These are phyloP conservation scores for Aspergillus carbonarius DNA, from an alignment of 2,329 filamentous ascomycete species.

Conservation along the genomic window DNA sequence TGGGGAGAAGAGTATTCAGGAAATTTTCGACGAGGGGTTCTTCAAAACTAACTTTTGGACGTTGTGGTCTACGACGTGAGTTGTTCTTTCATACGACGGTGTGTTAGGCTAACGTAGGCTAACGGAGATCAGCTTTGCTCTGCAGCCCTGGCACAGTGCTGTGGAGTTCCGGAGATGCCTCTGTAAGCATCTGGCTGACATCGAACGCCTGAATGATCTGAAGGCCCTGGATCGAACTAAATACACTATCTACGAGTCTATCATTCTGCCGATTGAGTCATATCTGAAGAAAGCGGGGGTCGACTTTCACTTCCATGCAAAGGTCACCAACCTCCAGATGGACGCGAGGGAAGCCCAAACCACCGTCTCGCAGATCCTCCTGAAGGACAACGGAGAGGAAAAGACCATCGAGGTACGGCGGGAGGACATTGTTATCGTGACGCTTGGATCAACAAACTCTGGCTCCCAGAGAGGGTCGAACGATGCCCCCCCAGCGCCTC, in stretches of 20 bases:
- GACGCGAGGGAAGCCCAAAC: conserved; percentile 24
- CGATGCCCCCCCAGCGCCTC: conserved; percentile 17
- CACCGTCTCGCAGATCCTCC: conserved; percentile 31
- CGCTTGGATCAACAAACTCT: conserved; percentile 41
- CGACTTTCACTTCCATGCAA: conserved; percentile 26
- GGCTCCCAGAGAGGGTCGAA: conserved; percentile 35
- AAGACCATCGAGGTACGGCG: conserved; percentile 26
- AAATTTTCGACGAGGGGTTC: conserved; percentile 23
- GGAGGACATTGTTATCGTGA: conserved; percentile 40
- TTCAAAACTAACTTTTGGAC: conserved; percentile 25
- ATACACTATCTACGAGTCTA: conserved; percentile 28
- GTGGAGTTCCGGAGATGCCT: conserved; percentile 25
- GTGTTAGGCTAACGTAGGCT: not conserved
- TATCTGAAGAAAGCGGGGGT: conserved; percentile 26
- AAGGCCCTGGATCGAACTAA: conserved; percentile 22
- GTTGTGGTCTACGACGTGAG: conserved; percentile 24
- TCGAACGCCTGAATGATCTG: conserved; percentile 22
- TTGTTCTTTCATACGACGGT: too few species aligned
- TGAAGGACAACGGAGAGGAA: conserved; percentile 20
- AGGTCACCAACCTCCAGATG: conserved; percentile 23
- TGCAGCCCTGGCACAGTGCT: conserved; percentile 25
- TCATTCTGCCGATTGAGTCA: conserved; percentile 23
- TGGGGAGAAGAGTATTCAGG: conserved; percentile 31
- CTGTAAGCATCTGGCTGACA: conserved; percentile 23
- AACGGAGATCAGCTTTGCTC: conserved; percentile 15